Evolutionary conservation across 2,329 filamentous ascomycete genomes (phyloP), one percentile per base, ranked within the genome.

Genomic region (Colletotrichum ledebouriae): DNA sequence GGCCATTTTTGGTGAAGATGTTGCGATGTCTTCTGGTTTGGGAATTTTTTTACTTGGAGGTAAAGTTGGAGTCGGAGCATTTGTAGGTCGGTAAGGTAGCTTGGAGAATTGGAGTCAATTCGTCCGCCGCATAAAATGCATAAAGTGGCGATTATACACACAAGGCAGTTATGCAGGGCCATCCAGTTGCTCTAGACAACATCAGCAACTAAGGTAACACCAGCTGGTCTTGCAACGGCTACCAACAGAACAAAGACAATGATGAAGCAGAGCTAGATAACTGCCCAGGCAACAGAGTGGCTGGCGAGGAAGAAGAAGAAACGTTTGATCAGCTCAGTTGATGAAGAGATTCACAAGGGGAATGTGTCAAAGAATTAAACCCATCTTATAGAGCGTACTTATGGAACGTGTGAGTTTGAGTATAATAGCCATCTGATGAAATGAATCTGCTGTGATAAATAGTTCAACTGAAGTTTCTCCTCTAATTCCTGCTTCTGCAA

Each of bases 1-100:
- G 25, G 73, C 73, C 70, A 73, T 71, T 13, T 63, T 44, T 17
- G 44, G 17, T 50, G 20, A 29, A 13, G 2, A 10, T 20, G 12
- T 39, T 39, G 11, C 11, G 37, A 39, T 39, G 37, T 15, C 11
- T 4, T 39, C 11, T 12, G 37, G 37, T 39, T 39, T 15, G 2
- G 37, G 12, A 13, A 4, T 39, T 39, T 15, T 39, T 39, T 39
- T 7, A 7, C 13, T 49, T 6, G 20, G 10, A 22, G 22, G 3
- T 17, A 10, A 29, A 53, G 17, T 46, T 22, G 7, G 13, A 15
- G n/a, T 52, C 25, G 49, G 49, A 29, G 49, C 15, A 25, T 0
- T 50, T 22, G 46, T 12, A 50, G 47, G n/a, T 50, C 20, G 10
- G 17, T 25, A 15, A 17, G 17, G n/a, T 15, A 4, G 7, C 22